Evolutionary conservation across 352 stramenopile species (phyloP), one percentile per base, ranked within the genome.

Genomic region (Stephanocyclus meneghinianus): DNA sequence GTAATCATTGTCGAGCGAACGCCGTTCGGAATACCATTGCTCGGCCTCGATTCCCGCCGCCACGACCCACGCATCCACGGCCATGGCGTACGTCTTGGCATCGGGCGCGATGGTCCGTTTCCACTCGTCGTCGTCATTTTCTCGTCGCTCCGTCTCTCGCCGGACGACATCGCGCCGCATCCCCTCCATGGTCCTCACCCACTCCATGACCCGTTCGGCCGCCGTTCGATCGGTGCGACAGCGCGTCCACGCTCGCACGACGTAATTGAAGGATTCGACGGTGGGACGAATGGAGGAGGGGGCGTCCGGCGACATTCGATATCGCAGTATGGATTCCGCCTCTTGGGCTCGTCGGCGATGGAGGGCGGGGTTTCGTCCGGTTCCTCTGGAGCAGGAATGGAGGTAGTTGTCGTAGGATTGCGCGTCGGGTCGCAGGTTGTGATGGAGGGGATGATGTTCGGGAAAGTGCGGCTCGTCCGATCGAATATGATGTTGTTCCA

Each of bases 251-350:
- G 81, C 86, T 57, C 86, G 65, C 57, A 93, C 78, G 3, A 89
- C 86, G 67, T 78, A 87, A 60, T 91, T 93, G 73, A 87, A 91
- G 6, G 86, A 85, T 44, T 91, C 84, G 8, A 84, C 90, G 44
- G 83, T 87, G 32, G 86, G 86, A 40, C 76, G 69, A 53, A 85
- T 71, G 11, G 18, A 37, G 15, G 67, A 48, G 53, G 40, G 18
- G 69, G 68, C 71, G 51, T 75, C 32, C 9, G 63, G 11, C 83
- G 72, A 74, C 70, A 87, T 80, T 16, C 88, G 76, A 47, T 68
- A 82, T 21, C 62, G 16, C 15, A 93, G 65, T 15, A 89, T 76
- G 30, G 69, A n/a, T 64, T 91, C 79, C n/a, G 85, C 84, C 71
- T 90, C 80, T 65, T 74, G 13, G 1, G 88, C 65, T 35, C 60